These are phyloP conservation scores for Alternaria sp. DNA, from an alignment of 2,329 filamentous ascomycete genomes.

Conservation along the genomic window DNA sequence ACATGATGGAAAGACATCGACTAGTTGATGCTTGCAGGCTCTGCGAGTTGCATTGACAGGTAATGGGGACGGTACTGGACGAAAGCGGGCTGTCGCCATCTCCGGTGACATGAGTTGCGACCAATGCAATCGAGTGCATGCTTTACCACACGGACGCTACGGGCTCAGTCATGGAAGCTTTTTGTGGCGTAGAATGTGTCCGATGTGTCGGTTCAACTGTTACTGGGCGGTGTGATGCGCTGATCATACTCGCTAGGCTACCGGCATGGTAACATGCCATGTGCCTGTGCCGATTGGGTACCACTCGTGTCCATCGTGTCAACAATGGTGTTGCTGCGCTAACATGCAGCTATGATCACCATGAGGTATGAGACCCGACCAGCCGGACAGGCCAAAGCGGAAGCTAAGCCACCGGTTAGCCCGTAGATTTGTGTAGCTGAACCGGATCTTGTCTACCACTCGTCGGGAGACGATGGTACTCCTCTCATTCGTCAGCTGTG, in stretches of 20 bases:
- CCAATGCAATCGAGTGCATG: slow-evolving; percentile 17
- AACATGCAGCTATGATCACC: slow-evolving; percentile 29
- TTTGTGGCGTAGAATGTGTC: slow-evolving; percentile 25
- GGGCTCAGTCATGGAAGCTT: slow-evolving; percentile 28
- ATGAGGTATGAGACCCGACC: slow-evolving; percentile 22
- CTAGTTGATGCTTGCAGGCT: background rate
- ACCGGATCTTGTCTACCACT: slow-evolving; percentile 17
- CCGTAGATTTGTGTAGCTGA: slow-evolving; percentile 18
- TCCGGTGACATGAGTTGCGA: slow-evolving; percentile 15
- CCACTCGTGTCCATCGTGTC: slow-evolving; percentile 4
- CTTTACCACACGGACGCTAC: slow-evolving; percentile 14
- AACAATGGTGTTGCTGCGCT: slow-evolving; percentile 19
- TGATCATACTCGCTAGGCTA: slow-evolving; percentile 19
- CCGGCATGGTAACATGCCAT: slow-evolving; percentile 15
- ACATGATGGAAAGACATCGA: slow-evolving; percentile 1
- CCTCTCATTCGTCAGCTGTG: slow-evolving; percentile 22
- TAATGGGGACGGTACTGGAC: slow-evolving; percentile 3
- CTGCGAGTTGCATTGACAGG: background rate
- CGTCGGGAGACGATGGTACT: slow-evolving; percentile 17
- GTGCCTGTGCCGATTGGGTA: slow-evolving; percentile 19
- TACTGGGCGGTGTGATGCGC: slow-evolving; percentile 20
- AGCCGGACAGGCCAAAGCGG: slow-evolving; percentile 23
- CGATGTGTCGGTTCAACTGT: slow-evolving; percentile 22
- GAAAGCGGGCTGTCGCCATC: slow-evolving; percentile 11
- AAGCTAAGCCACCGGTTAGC: slow-evolving; percentile 19